Evolutionary conservation across 2,329 filamentous ascomycete genomes (phyloP), one percentile per base, ranked within the genome.

Genomic region (Sphaceloma murrayae): DNA sequence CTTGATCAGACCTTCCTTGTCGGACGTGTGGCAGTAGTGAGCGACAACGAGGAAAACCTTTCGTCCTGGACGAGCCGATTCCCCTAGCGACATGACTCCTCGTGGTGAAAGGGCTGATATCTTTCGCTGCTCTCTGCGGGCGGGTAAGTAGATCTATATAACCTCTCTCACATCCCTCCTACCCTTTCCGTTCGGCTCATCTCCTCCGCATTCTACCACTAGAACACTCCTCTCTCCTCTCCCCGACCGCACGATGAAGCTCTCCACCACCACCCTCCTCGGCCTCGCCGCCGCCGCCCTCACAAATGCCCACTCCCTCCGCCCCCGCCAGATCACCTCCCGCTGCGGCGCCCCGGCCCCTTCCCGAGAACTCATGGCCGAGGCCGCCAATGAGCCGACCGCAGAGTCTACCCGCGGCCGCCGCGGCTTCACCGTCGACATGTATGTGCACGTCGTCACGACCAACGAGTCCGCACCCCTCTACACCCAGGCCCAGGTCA

Each of bases 361-460:
- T 5, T 17, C 13, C 36, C n/a, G 11, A 11, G 36, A 40, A 13
- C 36, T 40, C 24, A 2, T 40, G 22, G 36, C 17, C 6, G 36
- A 40, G 19, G 36, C 36, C 36, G 36, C 36, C 36, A 40, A 40
- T 7, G 36, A 40, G 24, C 36, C 36, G 1, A 26, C 36, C 3
- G n/a, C 36, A 22, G 36, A 40, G n/a, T 14, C 34, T 16, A 7
- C 19, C n/a, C 13, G 19, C 22, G 22, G 36, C 22, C 36, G 36
- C 13, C 7, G 19, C 24, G 36, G 22, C 36, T 17, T 40, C 24
- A 10, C 19, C 9, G 36, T 40, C 24, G 57, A 65, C 26, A 55
- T 63, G 16, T 64, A 68, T 54, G 66, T 70, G 53, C 68, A 70
- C 54, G 60, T 71, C 40, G 57, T 70, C 38, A 61, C 62, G 26